Evolutionary conservation across 129 eudicot species (phyloP).

Genomic region (Mikania micrantha): DNA sequence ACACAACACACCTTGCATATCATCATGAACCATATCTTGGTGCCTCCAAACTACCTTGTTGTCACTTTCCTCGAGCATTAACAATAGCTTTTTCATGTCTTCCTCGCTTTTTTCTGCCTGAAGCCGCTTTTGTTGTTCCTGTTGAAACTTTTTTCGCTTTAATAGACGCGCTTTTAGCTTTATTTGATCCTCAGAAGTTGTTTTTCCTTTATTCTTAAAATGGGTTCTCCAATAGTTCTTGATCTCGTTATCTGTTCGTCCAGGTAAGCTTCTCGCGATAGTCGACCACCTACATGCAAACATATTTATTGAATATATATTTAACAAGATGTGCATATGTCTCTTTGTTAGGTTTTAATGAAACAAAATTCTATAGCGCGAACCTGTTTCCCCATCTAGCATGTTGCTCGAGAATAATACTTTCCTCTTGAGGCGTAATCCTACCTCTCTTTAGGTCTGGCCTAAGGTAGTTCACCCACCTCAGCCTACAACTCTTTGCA

Average conservation of each 20-base stretch:
- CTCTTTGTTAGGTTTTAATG: background rate
- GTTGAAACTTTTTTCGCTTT: constrained; percentile 61
- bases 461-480: constrained; percentile 94
- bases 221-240: constrained; percentile 94
- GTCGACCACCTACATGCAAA: constrained; percentile 70
- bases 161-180: constrained; percentile 52
- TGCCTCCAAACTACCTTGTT: constrained; percentile 30
- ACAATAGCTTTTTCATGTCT: constrained; percentile 43
- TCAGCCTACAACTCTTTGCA: constrained; percentile 85
- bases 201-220: constrained; percentile 61
- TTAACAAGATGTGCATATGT: background rate
- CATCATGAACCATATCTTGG: constrained; percentile 20
- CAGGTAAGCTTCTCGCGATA: constrained; percentile 80
- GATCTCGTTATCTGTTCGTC: constrained; percentile 87
- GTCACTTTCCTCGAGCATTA: constrained; percentile 43
- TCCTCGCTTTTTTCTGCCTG: constrained; percentile 30
- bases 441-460: constrained; percentile 89
- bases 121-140: constrained; percentile 43
- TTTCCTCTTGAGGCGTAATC: constrained; percentile 81
- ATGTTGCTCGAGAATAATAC: constrained; percentile 63
- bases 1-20: constrained; percentile 26
- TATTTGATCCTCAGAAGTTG: constrained; percentile 20
- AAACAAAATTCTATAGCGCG: background rate
- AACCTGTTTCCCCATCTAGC: constrained; percentile 94
- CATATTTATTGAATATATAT: background rate